Conservation (phyloP, 345 rosid genomes). For the Pistacia atlantica region DNA sequence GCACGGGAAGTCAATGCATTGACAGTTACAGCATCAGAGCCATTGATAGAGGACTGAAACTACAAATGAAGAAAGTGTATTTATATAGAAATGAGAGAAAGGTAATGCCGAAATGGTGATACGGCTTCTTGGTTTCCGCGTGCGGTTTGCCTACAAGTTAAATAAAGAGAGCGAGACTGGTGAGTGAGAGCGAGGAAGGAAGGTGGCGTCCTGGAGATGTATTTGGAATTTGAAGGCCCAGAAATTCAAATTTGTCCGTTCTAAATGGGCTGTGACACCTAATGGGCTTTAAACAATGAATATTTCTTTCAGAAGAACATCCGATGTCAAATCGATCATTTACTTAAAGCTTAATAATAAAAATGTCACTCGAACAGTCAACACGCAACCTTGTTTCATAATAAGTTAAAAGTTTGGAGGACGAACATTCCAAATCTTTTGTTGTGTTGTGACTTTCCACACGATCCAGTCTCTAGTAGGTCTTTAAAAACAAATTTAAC, state of each 20-base stretch:
- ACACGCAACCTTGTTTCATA: too few relatives aligned
- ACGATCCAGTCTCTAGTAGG: too few relatives aligned
- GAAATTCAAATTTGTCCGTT: background rate
- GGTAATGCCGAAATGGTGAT: background rate
- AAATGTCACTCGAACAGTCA: too few relatives aligned
- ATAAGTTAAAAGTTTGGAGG: too few relatives aligned
- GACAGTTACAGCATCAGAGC: background rate
- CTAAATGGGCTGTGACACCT: background rate
- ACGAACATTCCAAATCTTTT: too few relatives aligned
- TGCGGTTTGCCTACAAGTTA: background rate
- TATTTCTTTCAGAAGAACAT: too few relatives aligned
- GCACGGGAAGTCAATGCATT: slow-evolving; percentile 1
- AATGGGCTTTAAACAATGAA: background rate
- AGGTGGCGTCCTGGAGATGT: background rate
- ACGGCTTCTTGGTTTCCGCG: background rate
- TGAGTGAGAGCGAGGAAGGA: background rate
- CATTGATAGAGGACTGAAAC: background rate
- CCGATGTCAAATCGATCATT: too few relatives aligned
- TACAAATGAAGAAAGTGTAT: background rate
- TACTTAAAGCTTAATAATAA: too few relatives aligned
- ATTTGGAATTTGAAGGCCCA: slow-evolving; percentile 5
- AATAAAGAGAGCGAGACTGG: background rate
- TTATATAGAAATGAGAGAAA: background rate
- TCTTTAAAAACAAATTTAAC: too few relatives aligned
- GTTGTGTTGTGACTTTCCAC: too few relatives aligned